phyloP scores from a whole-genome alignment of 73 alveolate species.

The Paramecium sonneborni region DNA sequence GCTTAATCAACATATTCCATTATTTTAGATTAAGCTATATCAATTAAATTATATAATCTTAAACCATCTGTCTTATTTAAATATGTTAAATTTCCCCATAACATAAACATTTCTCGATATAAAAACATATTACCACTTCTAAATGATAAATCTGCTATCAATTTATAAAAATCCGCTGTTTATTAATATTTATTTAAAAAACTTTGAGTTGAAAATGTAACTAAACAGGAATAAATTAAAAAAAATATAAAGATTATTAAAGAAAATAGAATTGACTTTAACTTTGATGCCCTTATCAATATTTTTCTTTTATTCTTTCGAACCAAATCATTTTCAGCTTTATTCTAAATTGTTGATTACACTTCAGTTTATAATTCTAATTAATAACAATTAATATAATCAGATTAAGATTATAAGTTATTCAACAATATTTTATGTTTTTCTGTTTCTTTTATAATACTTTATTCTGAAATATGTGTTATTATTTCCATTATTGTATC shows the following conservation, averaged over 20 bases:
- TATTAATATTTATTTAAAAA: neutral
- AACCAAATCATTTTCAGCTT: neutral
- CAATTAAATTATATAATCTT: neutral
- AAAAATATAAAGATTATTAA: neutral
- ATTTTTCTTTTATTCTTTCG: neutral
- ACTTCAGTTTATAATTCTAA: neutral
- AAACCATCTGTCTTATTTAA: neutral
- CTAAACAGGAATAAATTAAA: neutral
- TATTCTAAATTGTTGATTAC: neutral
- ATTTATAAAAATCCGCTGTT: constrained; percentile 33
- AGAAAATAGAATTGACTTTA: neutral
- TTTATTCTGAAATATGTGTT: neutral
- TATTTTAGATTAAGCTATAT: neutral
- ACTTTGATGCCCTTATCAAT: neutral
- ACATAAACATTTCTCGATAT: constrained; percentile 19
- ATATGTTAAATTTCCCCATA: constrained; percentile 17
- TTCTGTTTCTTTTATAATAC: neutral
- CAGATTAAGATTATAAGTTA: neutral
- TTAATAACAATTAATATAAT: neutral
- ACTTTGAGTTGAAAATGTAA: neutral
- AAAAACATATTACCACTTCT: constrained; percentile 53
- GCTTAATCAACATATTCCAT: neutral
- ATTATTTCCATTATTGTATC: neutral
- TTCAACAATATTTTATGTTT: neutral
- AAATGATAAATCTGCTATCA: constrained; percentile 16